Conservation (phyloP, 371 early-diverging fungal species). For the Racocetra persica region DNA sequence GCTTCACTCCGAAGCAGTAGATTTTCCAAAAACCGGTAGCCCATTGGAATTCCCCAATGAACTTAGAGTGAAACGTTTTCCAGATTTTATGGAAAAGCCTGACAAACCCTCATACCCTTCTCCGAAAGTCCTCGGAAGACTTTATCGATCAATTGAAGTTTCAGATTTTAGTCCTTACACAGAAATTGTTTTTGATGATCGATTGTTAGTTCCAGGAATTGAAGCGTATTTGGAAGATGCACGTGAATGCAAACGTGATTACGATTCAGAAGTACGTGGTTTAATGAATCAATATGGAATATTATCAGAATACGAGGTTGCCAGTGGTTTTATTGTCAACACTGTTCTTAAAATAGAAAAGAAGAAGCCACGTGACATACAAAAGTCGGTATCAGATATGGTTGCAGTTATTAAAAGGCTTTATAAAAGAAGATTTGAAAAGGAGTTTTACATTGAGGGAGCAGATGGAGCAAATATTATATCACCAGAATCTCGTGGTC, state of each 20-base stretch:
- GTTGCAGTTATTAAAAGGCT: constrained; percentile 51
- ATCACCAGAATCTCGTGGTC: constrained; percentile 46
- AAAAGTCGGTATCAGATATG: constrained; percentile 55
- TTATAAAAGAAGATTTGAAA: constrained; percentile 57
- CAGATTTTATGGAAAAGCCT: constrained; percentile 86
- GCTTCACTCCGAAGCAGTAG: constrained; percentile 72
- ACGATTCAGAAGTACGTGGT: constrained; percentile 61
- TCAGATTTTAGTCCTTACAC: constrained; percentile 46
- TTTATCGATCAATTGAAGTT: constrained; percentile 60
- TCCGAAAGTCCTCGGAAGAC: constrained; percentile 64
- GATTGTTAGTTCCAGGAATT: constrained; percentile 61
- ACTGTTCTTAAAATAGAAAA: constrained; percentile 16
- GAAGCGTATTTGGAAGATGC: constrained; percentile 67
- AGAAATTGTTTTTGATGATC: constrained; percentile 53
- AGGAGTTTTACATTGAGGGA: constrained; percentile 50
- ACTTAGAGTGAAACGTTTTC: constrained; percentile 61
- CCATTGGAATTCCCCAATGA: constrained; percentile 58
- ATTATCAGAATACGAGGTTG: constrained; percentile 55
- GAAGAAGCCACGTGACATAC: constrained; percentile 54
- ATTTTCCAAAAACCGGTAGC: constrained; percentile 76
- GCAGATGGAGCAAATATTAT: not conserved
- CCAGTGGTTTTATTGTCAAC: constrained; percentile 51
- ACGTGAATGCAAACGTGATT: constrained; percentile 48
- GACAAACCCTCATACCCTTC: constrained; percentile 64
- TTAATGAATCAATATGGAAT: constrained; percentile 77